phyloP scores from a whole-genome alignment of 2,329 filamentous ascomycete species.

The Triangularia setosa region DNA sequence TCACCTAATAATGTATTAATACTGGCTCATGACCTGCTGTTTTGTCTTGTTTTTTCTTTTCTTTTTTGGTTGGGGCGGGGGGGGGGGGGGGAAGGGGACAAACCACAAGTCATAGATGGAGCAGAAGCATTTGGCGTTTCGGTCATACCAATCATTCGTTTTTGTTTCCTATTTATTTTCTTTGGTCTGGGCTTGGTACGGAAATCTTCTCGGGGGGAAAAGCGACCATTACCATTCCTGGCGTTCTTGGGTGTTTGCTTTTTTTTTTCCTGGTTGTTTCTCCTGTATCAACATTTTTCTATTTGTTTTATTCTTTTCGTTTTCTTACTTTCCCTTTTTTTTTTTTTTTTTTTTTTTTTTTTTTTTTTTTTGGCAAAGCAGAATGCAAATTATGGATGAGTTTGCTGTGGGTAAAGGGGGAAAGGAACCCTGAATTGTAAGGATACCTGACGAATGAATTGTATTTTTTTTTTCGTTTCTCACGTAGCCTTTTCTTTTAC shows the following conservation, averaged over 20 bases:
- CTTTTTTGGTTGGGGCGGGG: no score
- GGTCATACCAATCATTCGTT: neutral
- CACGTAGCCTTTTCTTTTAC: neutral
- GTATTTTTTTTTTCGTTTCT: neutral
- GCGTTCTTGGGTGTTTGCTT: neutral
- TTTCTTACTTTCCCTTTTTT: neutral
- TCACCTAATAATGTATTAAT: neutral
- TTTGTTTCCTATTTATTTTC: neutral
- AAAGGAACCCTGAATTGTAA: neutral
- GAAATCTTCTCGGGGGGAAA: neutral
- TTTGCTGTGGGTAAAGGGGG: neutral
- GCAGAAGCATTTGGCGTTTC: neutral
- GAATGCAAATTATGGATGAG: neutral
- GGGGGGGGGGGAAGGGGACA: no score
- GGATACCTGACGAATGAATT: neutral
- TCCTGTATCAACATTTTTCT: neutral
- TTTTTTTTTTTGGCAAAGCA: neutral
- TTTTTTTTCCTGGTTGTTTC: neutral
- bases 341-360: neutral
- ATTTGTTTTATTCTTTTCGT: neutral
- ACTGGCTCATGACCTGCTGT: neutral
- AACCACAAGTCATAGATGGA: neutral
- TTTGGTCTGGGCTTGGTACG: neutral
- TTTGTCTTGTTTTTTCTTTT: neutral
- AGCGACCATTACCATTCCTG: neutral